Evolutionary conservation across 495 filamentous ascomycete species (phyloP), one percentile per base, ranked within the genome.

Genomic region (Podospora anserina): DNA sequence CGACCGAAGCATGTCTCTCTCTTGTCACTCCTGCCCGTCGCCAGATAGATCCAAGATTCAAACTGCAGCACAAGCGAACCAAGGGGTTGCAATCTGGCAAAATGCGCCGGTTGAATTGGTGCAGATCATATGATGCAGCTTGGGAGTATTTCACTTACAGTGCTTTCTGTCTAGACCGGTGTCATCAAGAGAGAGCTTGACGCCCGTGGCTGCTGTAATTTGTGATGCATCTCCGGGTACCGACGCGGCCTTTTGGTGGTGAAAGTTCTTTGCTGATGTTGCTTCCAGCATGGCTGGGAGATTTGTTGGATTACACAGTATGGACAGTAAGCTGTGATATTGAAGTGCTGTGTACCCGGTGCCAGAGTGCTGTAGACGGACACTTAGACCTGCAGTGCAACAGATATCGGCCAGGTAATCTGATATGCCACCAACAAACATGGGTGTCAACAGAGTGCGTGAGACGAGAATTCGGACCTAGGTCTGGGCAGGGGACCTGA

Each of bases 51-150:
- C 72, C 71, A 74, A 74, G 72, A 72, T 68, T 56, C 67, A 63
- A 23, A 39, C 13, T 44, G 56, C 26, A 64, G 67, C 64, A 66
- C 70, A 68, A 71, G 70, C 57, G 69, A 67, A 64, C 63, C 39
- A 67, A 57, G 67, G 68, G 66, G 66, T 60, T 54, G 49, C 70
- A 78, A 72, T 78, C 75, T 80, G 77, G 80, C 66, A 82, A 78
- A 82, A 82, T 73, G 66, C 66, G 65, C 80, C 80, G 81, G 80
- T 66, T 79, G 75, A 82, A 81, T 77, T 61, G 70, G 60, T 72
- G 78, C 71, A 76, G 77, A 83, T 82, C 80, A 82, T 81, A 82
- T 82, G 79, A 80, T 76, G 74, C 76, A 73, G 76, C 73, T 44
- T 73, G 77, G 75, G 75, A 75, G 75, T 74, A 75, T 73, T 73